phyloP scores from a whole-genome alignment of 83 land plant genomes.

The Larix sibirica region DNA sequence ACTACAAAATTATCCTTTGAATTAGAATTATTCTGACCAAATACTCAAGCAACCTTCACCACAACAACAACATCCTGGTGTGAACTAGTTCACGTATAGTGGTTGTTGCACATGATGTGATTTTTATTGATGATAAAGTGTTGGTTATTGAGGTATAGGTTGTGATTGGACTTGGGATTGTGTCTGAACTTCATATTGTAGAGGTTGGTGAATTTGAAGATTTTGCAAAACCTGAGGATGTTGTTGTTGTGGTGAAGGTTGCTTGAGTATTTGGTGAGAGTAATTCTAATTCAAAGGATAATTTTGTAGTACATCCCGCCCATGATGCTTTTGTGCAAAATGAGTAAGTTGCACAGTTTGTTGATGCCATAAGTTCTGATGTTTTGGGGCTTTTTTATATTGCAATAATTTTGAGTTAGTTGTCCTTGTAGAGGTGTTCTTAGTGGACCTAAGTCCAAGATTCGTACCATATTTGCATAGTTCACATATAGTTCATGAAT shows the following conservation, averaged over 20 bases:
- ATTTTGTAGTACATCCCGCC: not conserved
- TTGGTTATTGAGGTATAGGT: not conserved
- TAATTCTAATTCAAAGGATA: conserved; percentile 3
- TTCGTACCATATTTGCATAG: not conserved
- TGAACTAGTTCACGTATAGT: too few relatives aligned
- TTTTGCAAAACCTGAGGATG: not conserved
- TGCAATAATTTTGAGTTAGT: not conserved
- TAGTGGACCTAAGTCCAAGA: not conserved
- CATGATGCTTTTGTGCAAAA: not conserved
- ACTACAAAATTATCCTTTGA: conserved; percentile 5
- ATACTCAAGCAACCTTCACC: not conserved
- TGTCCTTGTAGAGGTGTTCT: not conserved
- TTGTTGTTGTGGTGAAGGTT: not conserved
- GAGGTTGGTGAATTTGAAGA: not conserved
- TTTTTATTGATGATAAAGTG: not conserved
- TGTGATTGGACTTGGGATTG: not conserved
- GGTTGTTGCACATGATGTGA: not conserved
- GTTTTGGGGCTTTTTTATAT: not conserved
- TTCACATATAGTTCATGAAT: too few relatives aligned
- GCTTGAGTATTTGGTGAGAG: not conserved
- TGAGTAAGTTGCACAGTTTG: too few relatives aligned
- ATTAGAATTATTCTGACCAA: not conserved
- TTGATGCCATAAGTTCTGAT: too few relatives aligned
- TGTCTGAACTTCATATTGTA: not conserved
- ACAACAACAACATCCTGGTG: not conserved